Evolutionary conservation across 345 rosid species (phyloP), one percentile per base, ranked within the genome.

Genomic region (Boechera stricta): DNA sequence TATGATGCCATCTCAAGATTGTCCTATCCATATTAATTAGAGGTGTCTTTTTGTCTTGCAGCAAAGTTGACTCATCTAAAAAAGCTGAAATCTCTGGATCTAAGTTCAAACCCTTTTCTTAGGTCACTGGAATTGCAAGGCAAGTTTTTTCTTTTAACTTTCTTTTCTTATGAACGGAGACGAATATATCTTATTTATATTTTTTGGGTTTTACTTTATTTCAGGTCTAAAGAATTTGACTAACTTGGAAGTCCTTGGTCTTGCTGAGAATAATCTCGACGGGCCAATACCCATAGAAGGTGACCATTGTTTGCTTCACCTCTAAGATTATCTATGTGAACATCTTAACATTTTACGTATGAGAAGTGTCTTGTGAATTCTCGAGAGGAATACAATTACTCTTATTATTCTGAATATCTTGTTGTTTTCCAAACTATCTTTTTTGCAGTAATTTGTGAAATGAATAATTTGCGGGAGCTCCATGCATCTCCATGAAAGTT

Each of bases 381-480:
- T 26, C 10, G 18, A 12, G 18, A 55, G 7, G 4, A 12, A 13
- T 33, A 33, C 21, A 33, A 32, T 0, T 32, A 57, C 7, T 32
- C 24, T 13, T 12, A 6, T 29, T 55, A 0, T 9, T 58, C 28
- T 54, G 2, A 54, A 5, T 10, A 15, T 33, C 12, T 53, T 26
- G 8, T 7, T 49, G 3, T 41, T 24, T 26, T 53, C 13, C 0
- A 7, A 11, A 28, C 32, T 11, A 11, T 18, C 0, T 18, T 54
- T 36, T 16, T 59, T 59, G 29, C 29, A 5, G 64, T 59, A 16
- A 1, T 36, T 18, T 59, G 64, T 36, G 3, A 18, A 16, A 10
- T 75, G 53, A 75, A 67, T 42, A 59, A 67, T 58, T 13, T 76
- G 18, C 44, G 16, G 2, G 69, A 67, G 47, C 62, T 76, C 6